These are phyloP conservation scores for Ormosia semicastrata DNA, from an alignment of 306 rosid genomes.

Conservation along the genomic window DNA sequence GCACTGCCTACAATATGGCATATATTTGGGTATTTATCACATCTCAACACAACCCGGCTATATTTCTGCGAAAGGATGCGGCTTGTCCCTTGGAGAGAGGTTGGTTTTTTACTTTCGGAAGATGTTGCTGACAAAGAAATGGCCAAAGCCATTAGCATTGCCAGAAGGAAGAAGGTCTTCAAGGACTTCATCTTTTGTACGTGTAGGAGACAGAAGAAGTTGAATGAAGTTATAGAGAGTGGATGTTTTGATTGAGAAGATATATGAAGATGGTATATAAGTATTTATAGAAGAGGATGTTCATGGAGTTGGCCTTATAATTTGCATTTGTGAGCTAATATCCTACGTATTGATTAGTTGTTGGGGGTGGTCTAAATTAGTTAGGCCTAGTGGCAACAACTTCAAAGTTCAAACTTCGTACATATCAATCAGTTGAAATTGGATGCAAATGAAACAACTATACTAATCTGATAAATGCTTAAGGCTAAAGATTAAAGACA, in stretches of 20 bases:
- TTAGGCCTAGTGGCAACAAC: conserved; percentile 21
- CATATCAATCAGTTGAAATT: background rate
- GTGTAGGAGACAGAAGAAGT: background rate
- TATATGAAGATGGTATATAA: background rate
- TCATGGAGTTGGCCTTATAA: background rate
- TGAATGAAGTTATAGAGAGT: background rate
- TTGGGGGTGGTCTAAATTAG: conserved; percentile 34
- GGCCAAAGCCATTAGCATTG: conserved; percentile 45
- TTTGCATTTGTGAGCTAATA: background rate
- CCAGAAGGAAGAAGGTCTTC: conserved; percentile 31
- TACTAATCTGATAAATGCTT: background rate
- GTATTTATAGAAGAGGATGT: conserved; percentile 31
- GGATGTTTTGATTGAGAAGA: conserved; percentile 6
- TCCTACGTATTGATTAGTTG: background rate
- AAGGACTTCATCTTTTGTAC: conserved; percentile 35
- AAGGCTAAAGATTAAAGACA: background rate
- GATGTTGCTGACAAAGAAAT: conserved; percentile 28
- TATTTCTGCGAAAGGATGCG: conserved; percentile 32
- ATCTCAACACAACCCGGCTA: conserved; percentile 18
- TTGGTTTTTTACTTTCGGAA: background rate
- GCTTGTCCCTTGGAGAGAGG: conserved; percentile 31
- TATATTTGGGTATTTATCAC: conserved; percentile 49
- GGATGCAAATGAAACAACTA: background rate
- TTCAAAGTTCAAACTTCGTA: background rate
- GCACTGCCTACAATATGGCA: conserved; percentile 41